Evolutionary conservation across 352 stramenopile genomes (phyloP), one percentile per base, ranked within the genome.

Genomic region (Blastocystis sp.): DNA sequence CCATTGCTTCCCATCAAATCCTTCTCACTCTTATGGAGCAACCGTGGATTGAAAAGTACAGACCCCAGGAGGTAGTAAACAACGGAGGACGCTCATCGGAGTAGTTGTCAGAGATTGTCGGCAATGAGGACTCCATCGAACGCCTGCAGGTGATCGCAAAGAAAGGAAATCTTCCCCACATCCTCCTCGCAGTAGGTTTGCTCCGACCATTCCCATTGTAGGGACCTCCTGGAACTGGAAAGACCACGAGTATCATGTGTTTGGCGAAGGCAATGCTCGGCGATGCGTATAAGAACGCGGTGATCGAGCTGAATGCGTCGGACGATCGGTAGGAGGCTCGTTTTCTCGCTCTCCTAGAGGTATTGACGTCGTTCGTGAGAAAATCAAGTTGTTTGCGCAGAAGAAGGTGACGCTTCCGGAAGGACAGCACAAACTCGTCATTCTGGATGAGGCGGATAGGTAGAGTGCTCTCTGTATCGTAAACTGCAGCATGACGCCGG

Each of bases 331-430:
- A 21, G n/a, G n/a, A n/a, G n/a, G n/a, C n/a, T n/a, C n/a, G n/a
- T 92, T 93, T 88, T 89, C 27, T 24, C n/a, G 36, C 16, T 87
- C 14, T 24, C 8, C 61, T 76, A 86, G 88, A 56, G 88, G 89
- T 67, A 91, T 92, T 65, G 88, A 92, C 81, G 91, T 96, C 18
- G 92, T 97, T 29, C 91, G 96, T 42, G 97, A 94, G 87, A 97
- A 97, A 88, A 98, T 99, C 90, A 99, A 99, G 89, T 95, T 95
- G 88, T 99, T 99, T 90, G 95, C 95, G 57, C 94, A 98, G 90
- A 97, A 97, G 87, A 98, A 97, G 89, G 94, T 98, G 0, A 94
- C 91, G 86, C 90, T 96, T 24, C 92, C 93, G 7, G 90, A 92
- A 0, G 91, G 91, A 0, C 90, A 91, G 38, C 95, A 98, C 88